phyloP scores from a whole-genome alignment of 129 eudicot species.

The Pulicaria dysenterica region DNA sequence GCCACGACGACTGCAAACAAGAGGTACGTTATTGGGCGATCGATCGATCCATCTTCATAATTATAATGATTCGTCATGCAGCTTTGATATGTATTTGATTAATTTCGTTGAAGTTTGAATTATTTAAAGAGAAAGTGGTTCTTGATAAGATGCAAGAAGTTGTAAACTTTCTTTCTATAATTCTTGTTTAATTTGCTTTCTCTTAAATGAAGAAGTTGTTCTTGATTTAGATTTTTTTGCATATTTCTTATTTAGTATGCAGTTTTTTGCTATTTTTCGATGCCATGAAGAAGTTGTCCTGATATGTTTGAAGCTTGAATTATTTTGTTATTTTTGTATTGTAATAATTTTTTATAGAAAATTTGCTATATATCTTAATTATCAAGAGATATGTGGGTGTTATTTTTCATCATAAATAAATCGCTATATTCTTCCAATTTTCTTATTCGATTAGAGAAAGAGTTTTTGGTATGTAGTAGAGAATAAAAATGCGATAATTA shows the following conservation, averaged over 20 bases:
- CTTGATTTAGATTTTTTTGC: background rate
- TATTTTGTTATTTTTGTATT: background rate
- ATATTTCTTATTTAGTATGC: background rate
- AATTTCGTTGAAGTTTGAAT: background rate
- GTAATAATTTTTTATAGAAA: background rate
- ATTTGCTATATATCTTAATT: background rate
- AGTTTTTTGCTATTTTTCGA: background rate
- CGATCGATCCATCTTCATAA: slow-evolving; percentile 2
- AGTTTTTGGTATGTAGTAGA: no score
- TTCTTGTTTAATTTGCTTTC: background rate
- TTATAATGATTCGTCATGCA: background rate
- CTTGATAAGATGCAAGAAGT: no score
- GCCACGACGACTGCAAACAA: slow-evolving; percentile 31
- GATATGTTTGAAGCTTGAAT: background rate
- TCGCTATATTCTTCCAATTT: no score
- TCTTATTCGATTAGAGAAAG: no score
- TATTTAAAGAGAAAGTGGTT: no score
- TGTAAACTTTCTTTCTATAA: no score
- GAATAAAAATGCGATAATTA: no score
- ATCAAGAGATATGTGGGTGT: background rate
- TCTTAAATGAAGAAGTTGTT: slow-evolving; percentile 10
- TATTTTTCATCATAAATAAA: background rate
- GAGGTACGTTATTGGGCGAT: background rate
- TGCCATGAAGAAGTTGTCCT: background rate
- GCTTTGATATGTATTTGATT: background rate